Percentiles rank a stretch among this genome's conserved stretches.
phyloP scores from a whole-genome alignment of 148 eudicot genomes.

The Cornus kousa region DNA sequence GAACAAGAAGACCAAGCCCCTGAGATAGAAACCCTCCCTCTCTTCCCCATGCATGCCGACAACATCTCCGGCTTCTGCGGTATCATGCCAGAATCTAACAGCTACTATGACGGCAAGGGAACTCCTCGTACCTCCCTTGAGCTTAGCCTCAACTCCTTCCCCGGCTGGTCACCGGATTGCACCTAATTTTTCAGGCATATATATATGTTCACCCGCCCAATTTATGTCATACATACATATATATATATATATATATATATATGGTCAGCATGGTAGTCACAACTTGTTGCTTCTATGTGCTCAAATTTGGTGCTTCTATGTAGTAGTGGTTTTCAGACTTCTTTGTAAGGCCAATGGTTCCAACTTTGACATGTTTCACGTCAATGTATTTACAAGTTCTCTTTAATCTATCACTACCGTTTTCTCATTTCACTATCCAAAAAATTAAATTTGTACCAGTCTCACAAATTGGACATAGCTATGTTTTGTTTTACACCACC shows the following conservation, averaged over 20 bases:
- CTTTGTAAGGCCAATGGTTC: not conserved
- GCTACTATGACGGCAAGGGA: slow-evolving; percentile 19
- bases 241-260: not conserved
- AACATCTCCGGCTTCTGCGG: slow-evolving; percentile 29
- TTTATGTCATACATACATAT: not conserved
- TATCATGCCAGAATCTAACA: slow-evolving; percentile 23
- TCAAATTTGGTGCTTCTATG: not conserved
- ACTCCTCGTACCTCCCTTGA: slow-evolving; percentile 62
- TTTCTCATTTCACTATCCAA: too few species aligned
- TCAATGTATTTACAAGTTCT: not conserved
- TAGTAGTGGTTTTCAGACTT: not conserved
- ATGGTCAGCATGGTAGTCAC: not conserved
- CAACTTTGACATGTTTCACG: not conserved
- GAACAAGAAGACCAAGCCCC: slow-evolving; percentile 27
- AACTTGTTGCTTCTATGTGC: not conserved
- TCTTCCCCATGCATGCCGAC: slow-evolving; percentile 81
- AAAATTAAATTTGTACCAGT: too few species aligned
- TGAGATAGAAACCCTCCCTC: slow-evolving; percentile 78
- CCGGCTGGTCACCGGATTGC: slow-evolving; percentile 16
- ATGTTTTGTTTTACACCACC: too few species aligned
- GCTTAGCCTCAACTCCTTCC: slow-evolving; percentile 84
- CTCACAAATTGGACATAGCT: too few species aligned
- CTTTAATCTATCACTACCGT: not conserved
- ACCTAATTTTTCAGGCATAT: not conserved
- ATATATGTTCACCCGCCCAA: not conserved